These are phyloP conservation scores for Cyberlindnera misumaiensis DNA, from an alignment of 805 yeast genomes.

Conservation along the genomic window DNA sequence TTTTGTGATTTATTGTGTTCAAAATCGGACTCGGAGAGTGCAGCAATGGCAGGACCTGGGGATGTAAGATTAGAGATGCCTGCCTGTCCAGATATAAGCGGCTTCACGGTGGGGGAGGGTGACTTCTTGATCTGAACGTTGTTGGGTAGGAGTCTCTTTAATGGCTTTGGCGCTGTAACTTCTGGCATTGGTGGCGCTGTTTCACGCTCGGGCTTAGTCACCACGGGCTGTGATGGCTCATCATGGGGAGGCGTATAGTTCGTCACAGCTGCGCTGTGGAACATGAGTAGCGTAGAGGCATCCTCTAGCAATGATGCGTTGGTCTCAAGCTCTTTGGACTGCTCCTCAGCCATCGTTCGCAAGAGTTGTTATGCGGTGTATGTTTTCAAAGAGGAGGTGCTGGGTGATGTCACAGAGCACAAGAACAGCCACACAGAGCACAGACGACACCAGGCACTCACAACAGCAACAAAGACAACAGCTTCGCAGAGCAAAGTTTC, in stretches of 20 bases:
- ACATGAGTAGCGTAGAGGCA: constrained; percentile 56
- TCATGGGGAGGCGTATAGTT: constrained; percentile 14
- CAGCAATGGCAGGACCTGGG: constrained; percentile 45
- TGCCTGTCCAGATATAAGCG: constrained; percentile 6
- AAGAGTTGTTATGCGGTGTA: too few species aligned
- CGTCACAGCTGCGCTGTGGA: constrained; percentile 45
- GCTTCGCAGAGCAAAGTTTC: too few species aligned
- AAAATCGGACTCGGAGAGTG: constrained; percentile 21
- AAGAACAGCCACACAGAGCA: not conserved
- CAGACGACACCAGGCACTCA: too few species aligned
- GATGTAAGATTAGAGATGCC: constrained; percentile 24
- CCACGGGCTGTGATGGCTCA: not conserved
- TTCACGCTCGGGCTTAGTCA: not conserved
- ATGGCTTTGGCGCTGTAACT: not conserved
- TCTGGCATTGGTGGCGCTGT: not conserved
- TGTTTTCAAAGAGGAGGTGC: not conserved
- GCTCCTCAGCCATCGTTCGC: constrained; percentile 1
- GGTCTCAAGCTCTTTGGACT: constrained; percentile 5
- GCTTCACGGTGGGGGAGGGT: constrained; percentile 2
- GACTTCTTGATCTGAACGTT: not conserved
- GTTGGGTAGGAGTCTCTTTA: constrained; percentile 1
- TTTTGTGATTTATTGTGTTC: constrained; percentile 25
- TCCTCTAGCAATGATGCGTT: constrained; percentile 39
- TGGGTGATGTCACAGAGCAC: not conserved
- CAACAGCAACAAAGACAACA: too few species aligned